A percentile compares a stretch with the other conserved stretches of the same genome.
Conservation (phyloP, 805 yeast genomes). For the Zygoascus flipseniorum region DNA sequence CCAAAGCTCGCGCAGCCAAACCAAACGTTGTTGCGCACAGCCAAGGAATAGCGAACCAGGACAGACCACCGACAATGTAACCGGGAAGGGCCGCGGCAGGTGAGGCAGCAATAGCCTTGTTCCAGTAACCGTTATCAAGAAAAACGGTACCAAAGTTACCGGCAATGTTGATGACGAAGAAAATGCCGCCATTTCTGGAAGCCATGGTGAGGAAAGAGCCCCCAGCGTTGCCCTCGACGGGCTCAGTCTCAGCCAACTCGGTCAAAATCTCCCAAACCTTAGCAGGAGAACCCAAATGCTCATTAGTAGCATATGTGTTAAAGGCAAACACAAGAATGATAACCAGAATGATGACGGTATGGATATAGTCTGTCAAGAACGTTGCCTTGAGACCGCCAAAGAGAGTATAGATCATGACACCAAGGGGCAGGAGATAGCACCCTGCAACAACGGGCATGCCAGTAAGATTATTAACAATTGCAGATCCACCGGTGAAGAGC, state of each 20-base stretch:
- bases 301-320: constrained; percentile 64
- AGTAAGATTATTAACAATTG: constrained; percentile 69
- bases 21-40: constrained; percentile 80
- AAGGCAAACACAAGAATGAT: constrained; percentile 78
- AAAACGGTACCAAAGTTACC: constrained; percentile 89
- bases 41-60: constrained; percentile 90
- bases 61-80: constrained; percentile 77
- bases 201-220: constrained; percentile 88
- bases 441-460: constrained; percentile 81
- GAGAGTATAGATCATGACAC: constrained; percentile 64
- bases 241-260: constrained; percentile 44
- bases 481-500: constrained; percentile 87
- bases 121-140: constrained; percentile 81
- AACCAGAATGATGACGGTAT: constrained; percentile 71
- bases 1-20: constrained; percentile 69
- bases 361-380: constrained; percentile 69
- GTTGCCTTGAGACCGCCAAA: constrained; percentile 83
- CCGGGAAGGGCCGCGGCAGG: constrained; percentile 85
- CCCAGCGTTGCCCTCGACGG: constrained; percentile 69
- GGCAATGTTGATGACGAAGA: constrained; percentile 78
- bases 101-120: constrained; percentile 78
- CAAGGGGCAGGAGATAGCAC: constrained; percentile 72
- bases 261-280: constrained; percentile 68
- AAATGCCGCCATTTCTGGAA: constrained; percentile 79
- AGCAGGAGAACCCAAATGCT: constrained; percentile 71